Percentiles rank a stretch among this genome's conserved stretches.
Conservation (phyloP, 116 monocot genomes). For the Zostera marina region DNA sequence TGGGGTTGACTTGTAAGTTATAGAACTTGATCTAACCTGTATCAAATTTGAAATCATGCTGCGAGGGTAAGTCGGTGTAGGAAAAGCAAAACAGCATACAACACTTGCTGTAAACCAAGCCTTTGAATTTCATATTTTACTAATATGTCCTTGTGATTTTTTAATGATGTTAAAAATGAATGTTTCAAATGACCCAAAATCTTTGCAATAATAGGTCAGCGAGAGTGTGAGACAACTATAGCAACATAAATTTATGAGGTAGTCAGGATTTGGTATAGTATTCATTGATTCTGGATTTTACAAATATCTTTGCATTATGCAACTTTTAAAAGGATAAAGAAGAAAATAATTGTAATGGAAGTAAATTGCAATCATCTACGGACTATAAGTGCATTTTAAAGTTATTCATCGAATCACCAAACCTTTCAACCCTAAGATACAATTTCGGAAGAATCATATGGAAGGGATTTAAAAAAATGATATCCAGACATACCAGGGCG, state of each 20-base stretch:
- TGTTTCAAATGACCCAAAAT: too few species aligned
- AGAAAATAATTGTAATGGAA: too few species aligned
- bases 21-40: conserved; percentile 60
- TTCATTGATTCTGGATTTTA: too few species aligned
- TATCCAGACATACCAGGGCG: conserved; percentile 38
- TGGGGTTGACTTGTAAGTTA: conserved; percentile 42
- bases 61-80: neutral
- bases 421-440: neutral
- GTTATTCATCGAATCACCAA: neutral
- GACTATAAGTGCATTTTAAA: neutral
- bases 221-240: too few species aligned
- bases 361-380: too few species aligned
- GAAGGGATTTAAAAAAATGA: conserved; percentile 1
- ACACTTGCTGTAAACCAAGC: neutral
- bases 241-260: neutral
- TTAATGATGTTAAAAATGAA: too few species aligned
- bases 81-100: neutral
- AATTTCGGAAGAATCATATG: neutral
- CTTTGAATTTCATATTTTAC: neutral
- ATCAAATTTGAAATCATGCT: conserved; percentile 4
- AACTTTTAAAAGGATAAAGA: too few species aligned
- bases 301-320: too few species aligned
- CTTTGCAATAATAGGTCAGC: too few species aligned
- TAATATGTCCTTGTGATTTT: too few species aligned
- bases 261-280: neutral